A percentile compares a stretch with the other conserved stretches of the same genome.
Evolutionary conservation across 805 yeast genomes (phyloP).

Genomic region (Dipodascus geniculatus): DNA sequence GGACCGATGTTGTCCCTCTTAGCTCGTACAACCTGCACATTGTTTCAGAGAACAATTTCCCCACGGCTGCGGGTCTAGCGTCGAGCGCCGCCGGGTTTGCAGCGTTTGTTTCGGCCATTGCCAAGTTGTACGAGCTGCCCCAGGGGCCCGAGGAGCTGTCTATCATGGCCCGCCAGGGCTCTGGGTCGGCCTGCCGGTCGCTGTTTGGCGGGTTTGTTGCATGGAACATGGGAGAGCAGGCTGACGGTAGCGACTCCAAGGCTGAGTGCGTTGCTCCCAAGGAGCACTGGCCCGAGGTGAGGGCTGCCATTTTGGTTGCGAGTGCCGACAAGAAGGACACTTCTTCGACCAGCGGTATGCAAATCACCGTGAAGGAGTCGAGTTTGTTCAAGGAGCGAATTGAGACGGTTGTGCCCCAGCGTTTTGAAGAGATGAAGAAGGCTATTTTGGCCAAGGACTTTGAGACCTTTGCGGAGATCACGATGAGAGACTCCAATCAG

Average conservation of each 20-base stretch:
- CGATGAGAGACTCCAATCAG: slow-evolving; percentile 94
- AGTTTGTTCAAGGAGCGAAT: slow-evolving; percentile 76
- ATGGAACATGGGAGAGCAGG: slow-evolving; percentile 86
- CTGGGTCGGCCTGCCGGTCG: slow-evolving; percentile 97
- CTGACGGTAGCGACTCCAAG: slow-evolving; percentile 81
- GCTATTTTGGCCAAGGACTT: slow-evolving; percentile 70
- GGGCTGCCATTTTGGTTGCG: slow-evolving; percentile 85
- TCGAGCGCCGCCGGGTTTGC: slow-evolving; percentile 98
- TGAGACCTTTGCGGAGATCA: slow-evolving; percentile 69
- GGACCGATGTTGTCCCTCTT: slow-evolving; percentile 21
- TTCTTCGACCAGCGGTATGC: slow-evolving; percentile 95
- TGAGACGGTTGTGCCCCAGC: slow-evolving; percentile 68
- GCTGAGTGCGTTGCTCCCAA: slow-evolving; percentile 86
- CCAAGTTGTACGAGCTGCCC: slow-evolving; percentile 76
- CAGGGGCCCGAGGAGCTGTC: slow-evolving; percentile 76
- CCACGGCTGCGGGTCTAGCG: slow-evolving; percentile 98
- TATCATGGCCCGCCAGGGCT: slow-evolving; percentile 92
- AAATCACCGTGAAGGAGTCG: slow-evolving; percentile 80
- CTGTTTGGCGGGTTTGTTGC: slow-evolving; percentile 96
- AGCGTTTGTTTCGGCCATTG: slow-evolving; percentile 83
- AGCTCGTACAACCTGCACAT: slow-evolving; percentile 60
- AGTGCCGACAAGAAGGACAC: slow-evolving; percentile 91
- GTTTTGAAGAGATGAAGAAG: slow-evolving; percentile 72
- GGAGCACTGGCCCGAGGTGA: slow-evolving; percentile 85
- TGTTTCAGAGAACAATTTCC: slow-evolving; percentile 92